Evolutionary conservation across 164 flowering plant genomes (phyloP).

Genomic region (Aristolochia californica): DNA sequence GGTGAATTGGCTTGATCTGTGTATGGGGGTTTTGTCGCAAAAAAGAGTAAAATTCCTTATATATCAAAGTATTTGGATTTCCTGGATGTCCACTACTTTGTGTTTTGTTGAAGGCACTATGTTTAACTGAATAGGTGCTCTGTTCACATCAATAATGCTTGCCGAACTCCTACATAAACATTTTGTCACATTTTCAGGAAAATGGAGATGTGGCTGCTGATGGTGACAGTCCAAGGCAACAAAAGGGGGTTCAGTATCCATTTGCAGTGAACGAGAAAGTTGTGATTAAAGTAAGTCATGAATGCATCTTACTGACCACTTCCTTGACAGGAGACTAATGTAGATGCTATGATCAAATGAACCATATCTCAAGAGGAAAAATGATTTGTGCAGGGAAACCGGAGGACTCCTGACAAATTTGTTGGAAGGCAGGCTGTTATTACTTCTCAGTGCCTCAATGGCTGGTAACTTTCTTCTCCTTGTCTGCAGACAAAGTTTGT

Average conservation of each 20-base stretch:
- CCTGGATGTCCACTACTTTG: too few species aligned
- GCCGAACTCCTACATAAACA: not conserved
- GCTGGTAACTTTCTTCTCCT: conserved; percentile 58
- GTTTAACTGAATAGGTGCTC: not conserved
- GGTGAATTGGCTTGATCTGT: too few species aligned
- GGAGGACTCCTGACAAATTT: conserved; percentile 91
- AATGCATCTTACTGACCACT: too few species aligned
- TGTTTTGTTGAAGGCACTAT: too few species aligned
- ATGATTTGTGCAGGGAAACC: conserved; percentile 60
- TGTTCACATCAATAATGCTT: not conserved
- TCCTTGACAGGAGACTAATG: too few species aligned
- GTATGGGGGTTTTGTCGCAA: too few species aligned
- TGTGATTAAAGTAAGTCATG: conserved; percentile 53
- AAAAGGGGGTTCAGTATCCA: conserved; percentile 76
- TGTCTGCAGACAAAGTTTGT: not conserved
- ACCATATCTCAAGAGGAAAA: too few species aligned
- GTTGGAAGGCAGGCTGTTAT: conserved; percentile 94
- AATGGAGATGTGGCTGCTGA: conserved; percentile 56
- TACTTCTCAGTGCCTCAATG: conserved; percentile 91
- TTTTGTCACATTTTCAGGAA: conserved; percentile 35
- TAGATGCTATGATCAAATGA: too few species aligned
- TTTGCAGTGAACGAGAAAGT: conserved; percentile 89
- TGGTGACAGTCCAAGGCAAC: conserved; percentile 30
- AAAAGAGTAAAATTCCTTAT: too few species aligned
- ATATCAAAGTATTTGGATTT: too few species aligned